Conservation (phyloP, 176 grass and related monocot species). For the Eleusine indica region DNA sequence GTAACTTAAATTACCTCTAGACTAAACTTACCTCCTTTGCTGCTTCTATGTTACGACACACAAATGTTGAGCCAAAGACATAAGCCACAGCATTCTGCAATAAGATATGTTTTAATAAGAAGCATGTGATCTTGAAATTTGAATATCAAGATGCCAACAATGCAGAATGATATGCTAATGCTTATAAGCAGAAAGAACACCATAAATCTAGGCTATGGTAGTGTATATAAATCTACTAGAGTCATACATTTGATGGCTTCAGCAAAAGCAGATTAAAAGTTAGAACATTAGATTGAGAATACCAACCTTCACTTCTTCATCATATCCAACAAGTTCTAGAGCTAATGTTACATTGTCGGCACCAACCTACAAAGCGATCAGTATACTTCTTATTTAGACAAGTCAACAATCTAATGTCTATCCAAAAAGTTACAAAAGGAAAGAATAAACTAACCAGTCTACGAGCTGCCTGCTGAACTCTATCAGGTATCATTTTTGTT, state of each 20-base stretch:
- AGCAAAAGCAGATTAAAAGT: conserved; percentile 8
- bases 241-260: not conserved
- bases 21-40: conserved; percentile 82
- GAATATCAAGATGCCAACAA: conserved; percentile 2
- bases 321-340: conserved; percentile 86
- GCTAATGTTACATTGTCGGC: conserved; percentile 75
- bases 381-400: conserved; percentile 26
- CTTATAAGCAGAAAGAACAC: not conserved
- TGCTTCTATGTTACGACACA: conserved; percentile 72
- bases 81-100: conserved; percentile 87
- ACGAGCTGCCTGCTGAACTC: conserved; percentile 74
- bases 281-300: conserved; percentile 2
- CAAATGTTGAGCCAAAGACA: conserved; percentile 94
- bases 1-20: conserved; percentile 8
- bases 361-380: conserved; percentile 68
- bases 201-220: not conserved
- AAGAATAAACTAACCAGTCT: conserved; percentile 62
- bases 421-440: not conserved
- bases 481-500: conserved; percentile 57
- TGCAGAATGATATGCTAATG: not conserved
- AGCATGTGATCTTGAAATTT: conserved; percentile 14
- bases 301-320: conserved; percentile 79
- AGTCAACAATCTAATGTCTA: conserved; percentile 30
- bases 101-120: conserved; percentile 37
- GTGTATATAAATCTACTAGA: conserved; percentile 10